A percentile compares a stretch with the other conserved stretches of the same genome.
phyloP scores from a whole-genome alignment of 2,329 filamentous ascomycete species.

The Metarhizium sp. region DNA sequence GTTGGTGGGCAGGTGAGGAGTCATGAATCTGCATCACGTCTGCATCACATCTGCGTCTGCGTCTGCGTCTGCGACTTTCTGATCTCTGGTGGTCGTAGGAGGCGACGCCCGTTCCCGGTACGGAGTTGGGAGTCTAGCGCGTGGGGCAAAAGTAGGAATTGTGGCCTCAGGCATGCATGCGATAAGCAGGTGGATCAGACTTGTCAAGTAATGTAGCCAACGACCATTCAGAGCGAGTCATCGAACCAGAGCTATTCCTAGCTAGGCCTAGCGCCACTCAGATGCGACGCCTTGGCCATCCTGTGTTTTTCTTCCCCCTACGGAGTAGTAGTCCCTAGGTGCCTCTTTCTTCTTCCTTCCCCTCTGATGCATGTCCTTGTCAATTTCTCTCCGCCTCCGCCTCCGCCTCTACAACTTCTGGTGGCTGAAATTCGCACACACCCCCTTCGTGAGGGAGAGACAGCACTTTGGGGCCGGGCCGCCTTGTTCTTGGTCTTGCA shows the following conservation, averaged over 20 bases:
- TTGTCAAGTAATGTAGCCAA: not conserved
- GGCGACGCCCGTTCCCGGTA: not conserved
- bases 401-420: not conserved
- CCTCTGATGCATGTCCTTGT: not conserved
- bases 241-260: not conserved
- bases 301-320: not conserved
- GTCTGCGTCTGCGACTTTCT: not conserved
- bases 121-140: not conserved
- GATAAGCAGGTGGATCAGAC: not conserved
- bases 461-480: not conserved
- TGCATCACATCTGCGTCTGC: not conserved
- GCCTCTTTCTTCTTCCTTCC: not conserved
- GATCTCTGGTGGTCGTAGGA: not conserved
- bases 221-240: not conserved
- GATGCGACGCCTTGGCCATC: not conserved
- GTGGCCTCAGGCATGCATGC: not conserved
- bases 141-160: not conserved
- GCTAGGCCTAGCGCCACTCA: not conserved
- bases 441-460: not conserved
- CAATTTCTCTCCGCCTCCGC: not conserved
- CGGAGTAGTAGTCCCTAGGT: too few relatives aligned
- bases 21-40: not conserved
- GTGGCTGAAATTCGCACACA: not conserved
- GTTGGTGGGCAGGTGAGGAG: not conserved
- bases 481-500: not conserved